A percentile compares a stretch with the other conserved stretches of the same genome.
Conservation (phyloP, 2,329 filamentous ascomycete species). For the Blastomyces percursus region DNA sequence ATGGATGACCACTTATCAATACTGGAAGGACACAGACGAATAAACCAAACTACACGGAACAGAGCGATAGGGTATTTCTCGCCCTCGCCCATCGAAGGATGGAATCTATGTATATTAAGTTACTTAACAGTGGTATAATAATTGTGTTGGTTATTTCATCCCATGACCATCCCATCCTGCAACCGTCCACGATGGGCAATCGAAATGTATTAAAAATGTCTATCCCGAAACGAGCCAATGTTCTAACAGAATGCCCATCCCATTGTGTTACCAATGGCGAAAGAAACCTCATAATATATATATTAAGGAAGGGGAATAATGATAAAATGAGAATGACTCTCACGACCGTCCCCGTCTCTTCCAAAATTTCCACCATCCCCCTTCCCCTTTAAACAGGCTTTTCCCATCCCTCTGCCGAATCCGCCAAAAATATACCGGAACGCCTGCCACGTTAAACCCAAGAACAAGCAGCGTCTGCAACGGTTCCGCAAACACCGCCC, state of each 20-base stretch:
- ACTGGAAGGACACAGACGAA: too few relatives aligned
- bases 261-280: background rate
- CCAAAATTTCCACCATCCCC: constrained; percentile 35
- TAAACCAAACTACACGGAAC: too few relatives aligned
- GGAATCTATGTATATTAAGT: too few relatives aligned
- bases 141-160: too few relatives aligned
- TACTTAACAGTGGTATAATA: too few relatives aligned
- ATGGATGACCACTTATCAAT: too few relatives aligned
- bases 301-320: background rate
- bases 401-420: constrained; percentile 54
- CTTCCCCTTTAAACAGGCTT: constrained; percentile 19
- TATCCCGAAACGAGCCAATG: background rate
- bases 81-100: too few relatives aligned
- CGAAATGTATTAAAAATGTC: background rate
- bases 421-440: constrained; percentile 83
- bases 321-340: background rate
- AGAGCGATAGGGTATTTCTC: too few relatives aligned
- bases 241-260: background rate
- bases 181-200: too few relatives aligned
- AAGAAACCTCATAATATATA: background rate
- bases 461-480: constrained; percentile 81
- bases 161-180: too few relatives aligned
- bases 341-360: constrained; percentile 14
- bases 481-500: constrained; percentile 83
- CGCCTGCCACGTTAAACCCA: constrained; percentile 68